Conservation (phyloP, 2,329 filamentous ascomycete genomes). For the Xylariaceae sp. region DNA sequence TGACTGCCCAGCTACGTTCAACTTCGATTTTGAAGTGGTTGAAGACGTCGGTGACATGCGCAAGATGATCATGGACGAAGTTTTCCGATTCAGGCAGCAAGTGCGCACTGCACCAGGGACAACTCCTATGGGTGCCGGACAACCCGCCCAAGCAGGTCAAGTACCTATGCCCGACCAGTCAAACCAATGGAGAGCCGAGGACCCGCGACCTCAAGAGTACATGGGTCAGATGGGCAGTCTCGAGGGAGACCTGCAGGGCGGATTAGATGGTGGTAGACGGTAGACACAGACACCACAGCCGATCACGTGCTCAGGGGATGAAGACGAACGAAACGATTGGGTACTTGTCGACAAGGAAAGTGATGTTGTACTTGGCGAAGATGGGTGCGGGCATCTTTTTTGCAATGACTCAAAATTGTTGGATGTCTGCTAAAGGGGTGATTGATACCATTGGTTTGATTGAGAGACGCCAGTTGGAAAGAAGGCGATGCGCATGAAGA, state of each 20-base stretch:
- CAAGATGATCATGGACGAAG: constrained; percentile 95
- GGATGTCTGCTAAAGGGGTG: background rate
- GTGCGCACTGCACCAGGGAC: constrained; percentile 51
- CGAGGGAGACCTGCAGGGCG: constrained; percentile 59
- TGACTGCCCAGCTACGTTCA: constrained; percentile 87
- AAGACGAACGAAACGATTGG: too few species aligned
- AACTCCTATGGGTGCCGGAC: constrained; percentile 32
- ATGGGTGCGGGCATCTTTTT: background rate
- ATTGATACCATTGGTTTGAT: too few species aligned
- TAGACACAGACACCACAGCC: too few species aligned
- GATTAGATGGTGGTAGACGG: constrained; percentile 28
- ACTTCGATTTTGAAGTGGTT: constrained; percentile 98
- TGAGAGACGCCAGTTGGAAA: too few species aligned
- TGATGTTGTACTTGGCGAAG: background rate
- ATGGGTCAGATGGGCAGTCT: constrained; percentile 46
- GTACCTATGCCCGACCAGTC: constrained; percentile 53
- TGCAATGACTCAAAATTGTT: background rate
- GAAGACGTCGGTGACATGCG: constrained; percentile 95
- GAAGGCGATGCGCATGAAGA: background rate
- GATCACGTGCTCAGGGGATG: too few species aligned
- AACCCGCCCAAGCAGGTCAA: constrained; percentile 39
- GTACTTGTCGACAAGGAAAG: background rate
- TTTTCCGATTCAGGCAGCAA: constrained; percentile 73
- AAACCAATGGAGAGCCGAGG: constrained; percentile 56
- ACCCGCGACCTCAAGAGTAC: constrained; percentile 61